These are phyloP conservation scores for Trebouxia sp. DNA, from an alignment of 139 green algal genomes.

Conservation along the genomic window DNA sequence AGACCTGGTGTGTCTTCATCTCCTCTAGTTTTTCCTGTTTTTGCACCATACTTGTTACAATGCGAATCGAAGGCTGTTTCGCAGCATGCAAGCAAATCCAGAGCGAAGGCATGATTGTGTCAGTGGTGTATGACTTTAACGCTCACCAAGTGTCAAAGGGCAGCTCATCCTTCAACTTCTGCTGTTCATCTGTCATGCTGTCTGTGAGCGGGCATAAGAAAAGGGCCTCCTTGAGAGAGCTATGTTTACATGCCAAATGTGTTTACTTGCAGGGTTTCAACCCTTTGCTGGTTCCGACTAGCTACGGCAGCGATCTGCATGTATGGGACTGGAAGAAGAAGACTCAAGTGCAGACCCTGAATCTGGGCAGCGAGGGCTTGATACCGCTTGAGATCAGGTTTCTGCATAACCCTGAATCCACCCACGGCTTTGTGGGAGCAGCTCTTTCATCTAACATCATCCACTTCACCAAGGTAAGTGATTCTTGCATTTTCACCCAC, in stretches of 20 bases:
- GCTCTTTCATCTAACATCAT: constrained; percentile 81
- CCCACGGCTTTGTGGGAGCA: constrained; percentile 70
- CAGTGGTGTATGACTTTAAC: too few relatives aligned
- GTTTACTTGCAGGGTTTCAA: constrained; percentile 68
- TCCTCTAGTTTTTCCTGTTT: too few relatives aligned
- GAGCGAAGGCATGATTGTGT: too few relatives aligned
- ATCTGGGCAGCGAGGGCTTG: constrained; percentile 72
- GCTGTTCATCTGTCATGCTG: background rate
- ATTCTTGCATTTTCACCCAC: too few relatives aligned
- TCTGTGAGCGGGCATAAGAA: too few relatives aligned
- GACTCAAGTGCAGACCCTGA: constrained; percentile 62
- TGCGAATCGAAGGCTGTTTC: too few relatives aligned
- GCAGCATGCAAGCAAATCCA: too few relatives aligned
- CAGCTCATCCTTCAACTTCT: too few relatives aligned
- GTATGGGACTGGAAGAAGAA: constrained; percentile 77
- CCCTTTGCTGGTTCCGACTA: constrained; percentile 50
- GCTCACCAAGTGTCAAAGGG: too few relatives aligned
- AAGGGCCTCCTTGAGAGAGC: background rate
- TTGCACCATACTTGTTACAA: too few relatives aligned
- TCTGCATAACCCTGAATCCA: constrained; percentile 69
- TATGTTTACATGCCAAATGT: background rate
- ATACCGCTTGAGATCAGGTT: constrained; percentile 86
- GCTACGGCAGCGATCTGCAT: constrained; percentile 69
- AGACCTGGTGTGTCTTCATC: too few relatives aligned
- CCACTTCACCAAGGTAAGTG: constrained; percentile 58